Base-by-base conservation (phyloP, 2,329 filamentous ascomycete genomes). In the Colletotrichum echinochloae region DNA sequence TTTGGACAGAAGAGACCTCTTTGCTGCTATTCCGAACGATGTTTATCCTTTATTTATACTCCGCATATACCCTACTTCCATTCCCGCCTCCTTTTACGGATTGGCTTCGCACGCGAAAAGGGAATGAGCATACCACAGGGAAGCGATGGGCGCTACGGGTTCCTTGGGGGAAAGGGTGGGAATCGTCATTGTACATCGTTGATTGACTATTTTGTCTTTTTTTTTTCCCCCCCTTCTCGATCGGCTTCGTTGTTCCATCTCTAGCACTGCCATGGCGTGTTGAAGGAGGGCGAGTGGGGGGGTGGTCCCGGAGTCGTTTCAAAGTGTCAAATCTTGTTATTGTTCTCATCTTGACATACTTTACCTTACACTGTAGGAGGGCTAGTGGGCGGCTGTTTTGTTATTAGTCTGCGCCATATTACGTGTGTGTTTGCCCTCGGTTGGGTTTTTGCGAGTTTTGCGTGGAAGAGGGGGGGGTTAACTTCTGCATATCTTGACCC, bases 41-140 rank as follows among this genome's bases (percentile, higher is more conserved):
- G n/a, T 35, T 52, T n/a, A 16, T 54, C 23, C 14, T 37, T 30
- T 37, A n/a, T 28, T 26, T 20, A 6, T 33, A n/a, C n/a, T n/a
- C n/a, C 33, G 37, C 59, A 37, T 44, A 61, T 48, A 61, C 59
- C 44, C 48, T 33, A 61, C 30, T 39, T 48, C 33, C 56, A 49
- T 28, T 46, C 37, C 23, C 14, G 33, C 44, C 39, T 33, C 56
- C 56, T 16, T 66, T 70, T 28, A 57, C 33, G 56, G 46, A 57
- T 56, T 61, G 67, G 63, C 35, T 67, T 33, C 67, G 67, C 63
- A 67, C 66, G 63, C 67, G 49, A 70, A 66, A 61, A 39, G 44
- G 67, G 41, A 26, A 60, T 37, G 28, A 52, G 41, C 56, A 61
- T 66, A 26, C 54, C n/a, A 48, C 39, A 51, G 56, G 67, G 67